Evolutionary conservation across 257 asterid genomes (phyloP).

Genomic region (Capsicum baccatum): DNA sequence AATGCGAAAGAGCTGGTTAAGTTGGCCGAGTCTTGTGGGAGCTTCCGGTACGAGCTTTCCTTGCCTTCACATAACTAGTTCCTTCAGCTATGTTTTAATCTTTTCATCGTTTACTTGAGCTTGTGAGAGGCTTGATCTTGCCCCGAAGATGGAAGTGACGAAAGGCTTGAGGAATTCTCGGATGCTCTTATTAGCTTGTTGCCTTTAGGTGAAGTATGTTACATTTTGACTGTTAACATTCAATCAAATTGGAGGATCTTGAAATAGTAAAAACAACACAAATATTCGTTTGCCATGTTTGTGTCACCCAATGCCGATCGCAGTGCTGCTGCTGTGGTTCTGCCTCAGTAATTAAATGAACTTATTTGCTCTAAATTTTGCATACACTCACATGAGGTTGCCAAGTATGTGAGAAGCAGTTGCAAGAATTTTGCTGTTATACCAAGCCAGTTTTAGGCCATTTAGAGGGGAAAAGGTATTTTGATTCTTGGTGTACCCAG

Average conservation of each 20-base stretch:
- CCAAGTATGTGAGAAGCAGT: background rate
- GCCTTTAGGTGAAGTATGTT: background rate
- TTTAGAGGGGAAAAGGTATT: background rate
- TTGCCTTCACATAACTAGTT: constrained; percentile 15
- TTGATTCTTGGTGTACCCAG: background rate
- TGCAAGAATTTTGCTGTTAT: background rate
- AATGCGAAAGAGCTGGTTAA: constrained; percentile 1
- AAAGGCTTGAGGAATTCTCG: background rate
- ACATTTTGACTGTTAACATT: background rate
- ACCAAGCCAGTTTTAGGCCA: background rate
- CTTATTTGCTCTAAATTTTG: background rate
- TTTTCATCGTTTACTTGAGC: background rate
- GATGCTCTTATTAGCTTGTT: background rate
- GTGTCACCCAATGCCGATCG: background rate
- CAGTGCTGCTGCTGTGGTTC: background rate
- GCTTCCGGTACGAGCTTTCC: background rate
- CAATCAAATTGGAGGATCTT: background rate
- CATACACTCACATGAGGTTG: background rate
- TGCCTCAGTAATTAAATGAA: background rate
- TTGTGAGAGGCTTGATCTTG: background rate
- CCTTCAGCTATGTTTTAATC: background rate
- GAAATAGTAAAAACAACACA: background rate
- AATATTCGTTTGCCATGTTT: background rate
- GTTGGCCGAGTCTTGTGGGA: background rate
- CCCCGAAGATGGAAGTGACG: background rate